Evolutionary conservation across 441 rosid species (phyloP), one percentile per base, ranked within the genome.

Genomic region (Oxalis stricta): DNA sequence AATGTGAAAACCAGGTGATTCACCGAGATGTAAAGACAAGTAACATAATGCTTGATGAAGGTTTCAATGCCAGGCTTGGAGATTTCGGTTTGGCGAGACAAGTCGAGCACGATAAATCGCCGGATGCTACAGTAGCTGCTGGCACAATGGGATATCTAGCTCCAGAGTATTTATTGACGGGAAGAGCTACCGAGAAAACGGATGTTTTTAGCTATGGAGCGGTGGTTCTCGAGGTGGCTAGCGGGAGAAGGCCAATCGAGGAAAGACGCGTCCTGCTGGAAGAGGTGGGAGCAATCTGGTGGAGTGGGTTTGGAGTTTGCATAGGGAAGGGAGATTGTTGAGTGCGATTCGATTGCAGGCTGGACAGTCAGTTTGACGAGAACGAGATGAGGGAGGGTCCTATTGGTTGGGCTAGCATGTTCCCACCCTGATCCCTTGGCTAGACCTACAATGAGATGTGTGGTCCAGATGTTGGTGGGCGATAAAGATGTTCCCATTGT

Each of bases 111-210:
- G 87, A 80, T 38, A 84, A 79, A 38, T 85, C 98, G 0, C 93
- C 98, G 0, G 85, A 85, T 18, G 96, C 96, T 11, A 85, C 96
- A 2, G 85, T 76, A 10, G 98, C 96, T 1, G 98, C 98, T 0
- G 98, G 98, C 9, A 91, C 98, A 14, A 91, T 91, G 98, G 98
- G 98, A 17, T 89, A 89, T 41, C 63, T 89, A 31, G 98, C 98
- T n/a, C 98, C 98, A 1, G 98, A 89, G 53, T 85, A 91, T 55
- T 61, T 91, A 4, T 45, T 73, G 4, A 91, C 98, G 0, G 96
- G 98, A 21, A 69, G 93, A 56, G 98, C 96, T 0, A 67, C 79
- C 0, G 98, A 85, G 43, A 82, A 86, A 60, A 81, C 93, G 1
- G 98, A 91, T 37, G 91, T 81, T 34, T 91, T 73, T 35, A 91